Conservation (phyloP, 192 early-diverging fungal genomes). For the Podila horticola region DNA sequence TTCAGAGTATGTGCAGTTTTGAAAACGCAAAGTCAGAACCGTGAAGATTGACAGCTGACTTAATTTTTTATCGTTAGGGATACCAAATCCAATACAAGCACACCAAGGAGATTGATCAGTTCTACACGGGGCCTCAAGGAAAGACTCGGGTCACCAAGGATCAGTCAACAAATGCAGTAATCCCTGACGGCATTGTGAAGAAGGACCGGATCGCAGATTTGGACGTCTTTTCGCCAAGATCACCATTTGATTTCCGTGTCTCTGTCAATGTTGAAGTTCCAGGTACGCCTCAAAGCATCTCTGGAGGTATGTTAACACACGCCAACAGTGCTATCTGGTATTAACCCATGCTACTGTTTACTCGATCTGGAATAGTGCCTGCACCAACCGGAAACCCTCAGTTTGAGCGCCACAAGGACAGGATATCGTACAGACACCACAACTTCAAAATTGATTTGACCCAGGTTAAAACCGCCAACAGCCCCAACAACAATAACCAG, state of each 20-base stretch:
- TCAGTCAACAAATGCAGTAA: slow-evolving; percentile 66
- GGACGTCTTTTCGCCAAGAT: slow-evolving; percentile 86
- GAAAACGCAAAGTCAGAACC: background rate
- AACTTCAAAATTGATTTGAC: slow-evolving; percentile 91
- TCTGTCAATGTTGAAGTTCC: slow-evolving; percentile 84
- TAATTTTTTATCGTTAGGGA: slow-evolving; percentile 8
- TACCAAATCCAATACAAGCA: slow-evolving; percentile 29
- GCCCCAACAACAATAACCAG: slow-evolving; percentile 27
- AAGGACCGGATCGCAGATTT: slow-evolving; percentile 87
- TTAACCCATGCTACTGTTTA: background rate
- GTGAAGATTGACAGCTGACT: background rate
- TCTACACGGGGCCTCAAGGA: slow-evolving; percentile 12
- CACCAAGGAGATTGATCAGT: slow-evolving; percentile 44
- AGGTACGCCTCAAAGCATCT: slow-evolving; percentile 31
- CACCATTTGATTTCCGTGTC: slow-evolving; percentile 87
- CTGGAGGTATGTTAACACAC: background rate
- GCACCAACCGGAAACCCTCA: slow-evolving; percentile 58
- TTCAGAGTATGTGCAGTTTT: slow-evolving; percentile 45
- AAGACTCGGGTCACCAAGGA: slow-evolving; percentile 74
- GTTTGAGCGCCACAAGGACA: slow-evolving; percentile 85
- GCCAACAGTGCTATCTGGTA: background rate
- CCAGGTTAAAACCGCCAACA: slow-evolving; percentile 70
- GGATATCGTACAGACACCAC: slow-evolving; percentile 87
- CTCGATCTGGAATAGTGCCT: slow-evolving; percentile 16
- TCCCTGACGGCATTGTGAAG: slow-evolving; percentile 64